phyloP scores from a whole-genome alignment of 1,284 basidiomycete genomes.

The Ustilago xerochloae region DNA sequence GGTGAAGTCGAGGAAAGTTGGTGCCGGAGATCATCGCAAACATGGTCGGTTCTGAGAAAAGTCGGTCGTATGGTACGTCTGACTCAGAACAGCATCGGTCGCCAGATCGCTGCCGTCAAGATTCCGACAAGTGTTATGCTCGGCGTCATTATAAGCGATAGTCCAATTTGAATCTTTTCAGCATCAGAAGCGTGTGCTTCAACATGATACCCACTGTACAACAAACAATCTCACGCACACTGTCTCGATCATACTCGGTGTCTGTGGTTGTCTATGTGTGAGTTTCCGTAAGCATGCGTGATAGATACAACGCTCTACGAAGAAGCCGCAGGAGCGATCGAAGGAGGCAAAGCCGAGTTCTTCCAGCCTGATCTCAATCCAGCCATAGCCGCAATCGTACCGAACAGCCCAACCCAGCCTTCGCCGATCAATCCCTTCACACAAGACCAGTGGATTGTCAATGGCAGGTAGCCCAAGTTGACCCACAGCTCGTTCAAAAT shows the following conservation, averaged over 20 bases:
- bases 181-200: background rate
- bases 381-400: conserved; percentile 63
- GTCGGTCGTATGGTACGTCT: background rate
- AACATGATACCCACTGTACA: background rate
- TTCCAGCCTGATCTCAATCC: conserved; percentile 63
- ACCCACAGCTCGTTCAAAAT: conserved; percentile 79
- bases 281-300: background rate
- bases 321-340: conserved; percentile 16
- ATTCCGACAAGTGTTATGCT: background rate
- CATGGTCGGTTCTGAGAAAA: background rate
- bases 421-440: conserved; percentile 58
- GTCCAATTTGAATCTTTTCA: background rate
- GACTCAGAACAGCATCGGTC: background rate
- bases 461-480: conserved; percentile 80
- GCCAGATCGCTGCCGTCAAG: background rate
- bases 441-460: conserved; percentile 80
- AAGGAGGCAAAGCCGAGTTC: conserved; percentile 46
- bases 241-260: background rate
- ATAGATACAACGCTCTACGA: background rate
- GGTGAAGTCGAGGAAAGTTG: background rate
- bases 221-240: background rate
- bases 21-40: background rate
- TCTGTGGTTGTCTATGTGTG: background rate
- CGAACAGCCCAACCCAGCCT: conserved; percentile 66
- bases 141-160: background rate